Conservation (phyloP, 306 rosid species). For the Castanea mollissima region DNA sequence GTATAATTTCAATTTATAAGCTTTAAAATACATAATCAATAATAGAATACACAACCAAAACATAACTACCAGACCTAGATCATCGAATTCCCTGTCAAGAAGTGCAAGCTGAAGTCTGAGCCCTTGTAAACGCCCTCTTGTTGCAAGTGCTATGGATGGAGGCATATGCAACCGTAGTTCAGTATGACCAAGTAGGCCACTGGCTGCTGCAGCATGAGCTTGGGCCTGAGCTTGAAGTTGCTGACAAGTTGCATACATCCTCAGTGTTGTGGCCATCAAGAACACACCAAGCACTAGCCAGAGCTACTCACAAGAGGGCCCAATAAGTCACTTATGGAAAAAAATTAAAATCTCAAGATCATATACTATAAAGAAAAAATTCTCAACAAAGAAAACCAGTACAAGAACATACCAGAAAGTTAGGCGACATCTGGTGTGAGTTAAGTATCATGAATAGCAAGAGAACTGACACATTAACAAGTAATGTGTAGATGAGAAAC, state of each 20-base stretch:
- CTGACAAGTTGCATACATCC: slow-evolving; percentile 99
- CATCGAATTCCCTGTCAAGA: slow-evolving; percentile 98
- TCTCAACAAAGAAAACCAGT: slow-evolving; percentile 7
- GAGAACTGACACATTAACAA: slow-evolving; percentile 56
- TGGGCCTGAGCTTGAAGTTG: slow-evolving; percentile 98
- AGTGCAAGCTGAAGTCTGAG: slow-evolving; percentile 97
- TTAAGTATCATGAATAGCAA: slow-evolving; percentile 85
- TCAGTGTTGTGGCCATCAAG: slow-evolving; percentile 87
- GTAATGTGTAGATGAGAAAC: slow-evolving; percentile 3
- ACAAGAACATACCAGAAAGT: slow-evolving; percentile 69
- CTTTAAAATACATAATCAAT: neutral
- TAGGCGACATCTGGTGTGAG: slow-evolving; percentile 95
- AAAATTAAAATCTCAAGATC: slow-evolving; percentile 7
- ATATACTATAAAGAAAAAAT: neutral
- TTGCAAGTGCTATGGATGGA: slow-evolving; percentile 83
- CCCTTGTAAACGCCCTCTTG: slow-evolving; percentile 90
- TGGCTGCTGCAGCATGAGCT: slow-evolving; percentile 80
- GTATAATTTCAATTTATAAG: neutral
- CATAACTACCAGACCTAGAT: slow-evolving; percentile 52
- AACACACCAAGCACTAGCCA: slow-evolving; percentile 98
- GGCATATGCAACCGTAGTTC: slow-evolving; percentile 90
- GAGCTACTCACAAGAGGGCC: slow-evolving; percentile 44
- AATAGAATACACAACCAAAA: neutral
- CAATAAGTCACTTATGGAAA: slow-evolving; percentile 1
- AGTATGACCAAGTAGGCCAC: slow-evolving; percentile 89